Conservation (phyloP, 352 stramenopile genomes). For the Peronospora belbahrii region DNA sequence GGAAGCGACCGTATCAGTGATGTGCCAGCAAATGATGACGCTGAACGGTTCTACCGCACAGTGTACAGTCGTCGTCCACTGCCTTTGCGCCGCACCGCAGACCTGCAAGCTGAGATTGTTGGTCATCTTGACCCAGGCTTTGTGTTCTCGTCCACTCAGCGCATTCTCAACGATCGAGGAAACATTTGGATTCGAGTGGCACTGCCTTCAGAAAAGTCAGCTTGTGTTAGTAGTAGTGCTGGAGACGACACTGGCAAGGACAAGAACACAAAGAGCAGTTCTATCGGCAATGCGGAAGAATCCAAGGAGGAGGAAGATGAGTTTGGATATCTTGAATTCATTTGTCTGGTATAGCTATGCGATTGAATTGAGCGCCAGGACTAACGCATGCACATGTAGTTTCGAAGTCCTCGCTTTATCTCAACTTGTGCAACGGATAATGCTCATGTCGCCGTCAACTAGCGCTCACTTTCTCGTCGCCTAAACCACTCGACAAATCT, state of each 20-base stretch:
- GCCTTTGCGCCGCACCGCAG: slow-evolving; percentile 37
- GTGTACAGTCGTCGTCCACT: slow-evolving; percentile 52
- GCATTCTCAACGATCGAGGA: slow-evolving; percentile 46
- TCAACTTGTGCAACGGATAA: no score
- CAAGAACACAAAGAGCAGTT: slow-evolving; percentile 5
- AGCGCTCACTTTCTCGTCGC: slow-evolving; percentile 7
- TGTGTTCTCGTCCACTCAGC: slow-evolving; percentile 43
- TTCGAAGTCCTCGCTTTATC: not conserved
- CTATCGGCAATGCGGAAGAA: slow-evolving; percentile 33
- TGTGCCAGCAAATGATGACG: slow-evolving; percentile 25
- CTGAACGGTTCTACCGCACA: slow-evolving; percentile 64
- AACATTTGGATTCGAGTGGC: slow-evolving; percentile 63
- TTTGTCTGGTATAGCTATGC: slow-evolving; percentile 43
- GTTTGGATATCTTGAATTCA: slow-evolving; percentile 15
- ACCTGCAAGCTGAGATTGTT: slow-evolving; percentile 45
- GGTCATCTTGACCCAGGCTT: slow-evolving; percentile 43
- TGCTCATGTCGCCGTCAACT: not conserved
- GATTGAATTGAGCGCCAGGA: slow-evolving; percentile 74
- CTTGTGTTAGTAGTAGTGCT: slow-evolving; percentile 1
- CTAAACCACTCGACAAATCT: slow-evolving; percentile 15
- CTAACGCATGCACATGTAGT: slow-evolving; percentile 41
- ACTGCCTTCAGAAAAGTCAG: slow-evolving; percentile 17
- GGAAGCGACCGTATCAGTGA: slow-evolving; percentile 25
- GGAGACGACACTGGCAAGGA: slow-evolving; percentile 12
- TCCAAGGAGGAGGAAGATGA: slow-evolving; percentile 28